A percentile compares a stretch with the other conserved stretches of the same genome.
phyloP scores from a whole-genome alignment of 805 yeast species.

The Candida suzukii region DNA sequence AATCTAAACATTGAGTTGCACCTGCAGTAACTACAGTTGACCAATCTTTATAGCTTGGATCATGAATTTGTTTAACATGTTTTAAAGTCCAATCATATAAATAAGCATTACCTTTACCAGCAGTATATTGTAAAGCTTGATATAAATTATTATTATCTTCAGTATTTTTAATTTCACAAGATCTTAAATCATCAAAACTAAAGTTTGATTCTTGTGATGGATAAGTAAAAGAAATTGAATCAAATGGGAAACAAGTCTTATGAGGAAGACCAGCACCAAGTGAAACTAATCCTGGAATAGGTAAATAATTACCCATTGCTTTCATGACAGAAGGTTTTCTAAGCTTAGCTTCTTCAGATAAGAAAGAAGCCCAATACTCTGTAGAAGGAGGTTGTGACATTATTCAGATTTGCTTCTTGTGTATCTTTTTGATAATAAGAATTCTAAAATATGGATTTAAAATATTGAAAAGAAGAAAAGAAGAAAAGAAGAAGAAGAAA shows the following conservation, averaged over 20 bases:
- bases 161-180: no score
- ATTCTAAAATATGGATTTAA: no score
- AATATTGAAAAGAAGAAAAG: no score
- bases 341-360: conserved; percentile 20
- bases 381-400: no score
- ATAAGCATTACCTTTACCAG: conserved; percentile 40
- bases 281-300: conserved; percentile 30
- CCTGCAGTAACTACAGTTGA: conserved; percentile 66
- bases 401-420: no score
- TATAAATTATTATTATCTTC: conserved; percentile 29
- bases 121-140: conserved; percentile 45
- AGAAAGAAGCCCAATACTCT: conserved; percentile 15
- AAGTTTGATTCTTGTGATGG: conserved; percentile 36
- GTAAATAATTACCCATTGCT: conserved; percentile 7
- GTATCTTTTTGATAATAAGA: no score
- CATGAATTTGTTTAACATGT: conserved; percentile 37
- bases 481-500: no score
- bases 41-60: conserved; percentile 56
- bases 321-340: conserved; percentile 24
- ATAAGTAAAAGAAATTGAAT: conserved; percentile 19
- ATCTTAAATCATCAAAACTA: no score
- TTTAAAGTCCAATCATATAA: conserved; percentile 32
- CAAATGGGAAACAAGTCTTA: conserved; percentile 43
- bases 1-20: conserved; percentile 87
- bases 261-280: conserved; percentile 56